Evolutionary conservation across 257 asterid species (phyloP).

Genomic region (Gynochthodes officinalis): DNA sequence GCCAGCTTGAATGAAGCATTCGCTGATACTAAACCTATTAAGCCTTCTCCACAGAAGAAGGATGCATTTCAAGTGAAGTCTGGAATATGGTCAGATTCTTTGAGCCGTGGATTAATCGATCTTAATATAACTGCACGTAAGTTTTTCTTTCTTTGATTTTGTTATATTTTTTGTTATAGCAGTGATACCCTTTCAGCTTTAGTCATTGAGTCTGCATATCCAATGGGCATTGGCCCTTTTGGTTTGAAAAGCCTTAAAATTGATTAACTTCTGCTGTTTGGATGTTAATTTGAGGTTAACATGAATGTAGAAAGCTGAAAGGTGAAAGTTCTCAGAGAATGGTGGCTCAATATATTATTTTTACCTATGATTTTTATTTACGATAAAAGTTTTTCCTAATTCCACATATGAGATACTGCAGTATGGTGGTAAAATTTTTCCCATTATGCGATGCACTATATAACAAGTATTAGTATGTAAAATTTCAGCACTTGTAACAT

Average conservation of each 20-base stretch:
- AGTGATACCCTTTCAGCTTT: neutral
- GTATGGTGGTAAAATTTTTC: neutral
- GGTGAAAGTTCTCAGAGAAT: neutral
- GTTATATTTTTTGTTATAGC: neutral
- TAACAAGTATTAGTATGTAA: neutral
- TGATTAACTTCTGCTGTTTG: neutral
- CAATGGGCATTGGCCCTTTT: neutral
- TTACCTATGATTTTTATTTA: neutral
- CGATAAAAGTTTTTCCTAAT: neutral
- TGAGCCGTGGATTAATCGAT: slow-evolving; percentile 93
- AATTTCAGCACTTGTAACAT: neutral
- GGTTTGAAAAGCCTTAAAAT: neutral
- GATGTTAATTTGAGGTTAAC: neutral
- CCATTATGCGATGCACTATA: neutral
- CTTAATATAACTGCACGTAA: slow-evolving; percentile 84
- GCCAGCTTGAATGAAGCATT: slow-evolving; percentile 28
- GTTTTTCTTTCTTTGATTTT: slow-evolving; percentile 32
- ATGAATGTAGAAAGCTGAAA: neutral
- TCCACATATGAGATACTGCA: neutral
- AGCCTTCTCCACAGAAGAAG: slow-evolving; percentile 42
- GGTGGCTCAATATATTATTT: neutral
- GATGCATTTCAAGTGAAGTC: slow-evolving; percentile 82
- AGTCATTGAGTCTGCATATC: slow-evolving; percentile 1
- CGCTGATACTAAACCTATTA: slow-evolving; percentile 25
- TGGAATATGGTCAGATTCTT: slow-evolving; percentile 96